These are phyloP conservation scores for Austroboletus niveus DNA, from an alignment of 1,284 basidiomycete genomes.

Conservation along the genomic window DNA sequence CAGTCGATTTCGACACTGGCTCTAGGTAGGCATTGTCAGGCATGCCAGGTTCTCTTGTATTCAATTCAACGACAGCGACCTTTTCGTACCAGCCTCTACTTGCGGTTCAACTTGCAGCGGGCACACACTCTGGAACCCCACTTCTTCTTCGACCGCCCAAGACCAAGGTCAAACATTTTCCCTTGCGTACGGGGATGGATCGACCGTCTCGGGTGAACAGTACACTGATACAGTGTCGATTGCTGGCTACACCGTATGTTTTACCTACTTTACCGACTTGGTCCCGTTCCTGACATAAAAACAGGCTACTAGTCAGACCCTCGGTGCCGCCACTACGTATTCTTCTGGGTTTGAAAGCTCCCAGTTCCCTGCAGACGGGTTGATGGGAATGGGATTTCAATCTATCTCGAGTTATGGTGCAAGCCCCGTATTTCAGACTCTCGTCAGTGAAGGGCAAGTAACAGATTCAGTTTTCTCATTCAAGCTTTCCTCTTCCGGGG, in stretches of 20 bases:
- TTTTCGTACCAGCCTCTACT: constrained; percentile 13
- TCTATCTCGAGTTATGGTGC: constrained; percentile 20
- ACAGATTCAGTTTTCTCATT: constrained; percentile 35
- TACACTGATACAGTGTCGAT: constrained; percentile 50
- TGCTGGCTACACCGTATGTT: constrained; percentile 26
- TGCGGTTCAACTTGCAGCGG: constrained; percentile 32
- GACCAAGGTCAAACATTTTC: constrained; percentile 37
- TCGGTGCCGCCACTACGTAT: constrained; percentile 31
- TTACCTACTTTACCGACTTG: not conserved
- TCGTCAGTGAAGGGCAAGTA: constrained; percentile 22
- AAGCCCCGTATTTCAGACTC: constrained; percentile 23
- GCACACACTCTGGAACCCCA: constrained; percentile 34
- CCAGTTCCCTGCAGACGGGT: constrained; percentile 31
- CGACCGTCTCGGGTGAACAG: constrained; percentile 47
- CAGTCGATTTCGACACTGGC: constrained; percentile 39
- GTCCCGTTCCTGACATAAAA: not conserved
- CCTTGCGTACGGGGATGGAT: constrained; percentile 56
- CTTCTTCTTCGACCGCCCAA: constrained; percentile 36
- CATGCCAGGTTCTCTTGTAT: not conserved
- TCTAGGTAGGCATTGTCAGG: constrained; percentile 16
- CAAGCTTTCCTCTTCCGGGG: constrained; percentile 29
- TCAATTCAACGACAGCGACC: constrained; percentile 10
- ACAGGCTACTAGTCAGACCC: constrained; percentile 27
- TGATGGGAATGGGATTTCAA: constrained; percentile 35
- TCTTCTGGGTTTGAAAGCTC: constrained; percentile 17